Base-by-base conservation (phyloP, 768 basidiomycete genomes). In the Russula foetens region DNA sequence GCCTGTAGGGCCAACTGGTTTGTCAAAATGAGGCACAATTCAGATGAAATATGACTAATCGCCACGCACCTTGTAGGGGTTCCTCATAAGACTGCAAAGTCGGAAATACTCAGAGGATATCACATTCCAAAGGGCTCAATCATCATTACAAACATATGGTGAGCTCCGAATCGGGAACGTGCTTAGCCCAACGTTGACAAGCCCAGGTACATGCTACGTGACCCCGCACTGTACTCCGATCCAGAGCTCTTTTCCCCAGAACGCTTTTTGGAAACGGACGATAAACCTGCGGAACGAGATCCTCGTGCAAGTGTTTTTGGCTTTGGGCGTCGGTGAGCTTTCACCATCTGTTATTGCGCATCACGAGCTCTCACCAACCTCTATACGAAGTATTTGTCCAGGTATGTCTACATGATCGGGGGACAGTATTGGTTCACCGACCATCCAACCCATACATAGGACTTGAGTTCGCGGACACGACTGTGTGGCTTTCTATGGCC, bases 141-240 rank as follows among this genome's bases (percentile, higher is more conserved):
- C n/a, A 62, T 75, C 11, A 51, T 74, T 48, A 55, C 70, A 2
- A 76, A 76, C 46, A 65, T 70, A 48, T 70, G 69, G 75, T 75
- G 45, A 15, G 60, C 23, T 41, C 19, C 35, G n/a, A n/a, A 7
- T 19, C 4, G 7, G 28, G n/a, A 15, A 2, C 39, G 15, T 41
- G 12, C 11, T 26, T 48, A 35, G 35, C 2, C 33, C 12, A 28
- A 21, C 4, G 26, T 31, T 62, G 38, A 61, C 44, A 6, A 23
- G n/a, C 23, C n/a, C 29, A 71, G 71, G 69, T 46, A 51, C 26
- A 66, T 73, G 52, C 56, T 69, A 21, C 71, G 66, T 41, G 67
- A 73, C 54, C 69, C 68, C 7, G 51, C 59, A 23, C 54, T 66
- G 29, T 71, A 70, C 51, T 46, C 53, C 12, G 49, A 67, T 38